Evolutionary conservation across 495 filamentous ascomycete species (phyloP).

Genomic region (Penicillium antarcticum): DNA sequence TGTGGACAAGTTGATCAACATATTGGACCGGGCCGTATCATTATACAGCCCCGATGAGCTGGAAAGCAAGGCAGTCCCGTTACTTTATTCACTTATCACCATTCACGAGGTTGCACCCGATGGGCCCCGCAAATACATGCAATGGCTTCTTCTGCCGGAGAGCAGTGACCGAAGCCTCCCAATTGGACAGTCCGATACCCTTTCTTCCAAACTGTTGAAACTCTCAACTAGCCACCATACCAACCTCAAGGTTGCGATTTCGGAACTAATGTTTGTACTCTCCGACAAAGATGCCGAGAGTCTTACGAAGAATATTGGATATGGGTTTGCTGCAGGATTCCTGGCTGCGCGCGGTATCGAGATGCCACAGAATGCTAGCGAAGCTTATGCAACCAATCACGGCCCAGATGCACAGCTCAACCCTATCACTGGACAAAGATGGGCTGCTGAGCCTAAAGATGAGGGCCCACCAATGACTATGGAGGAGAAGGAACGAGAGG

Average conservation of each 20-base stretch:
- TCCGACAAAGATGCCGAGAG: constrained; percentile 69
- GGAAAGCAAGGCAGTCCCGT: constrained; percentile 64
- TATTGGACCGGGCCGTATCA: constrained; percentile 65
- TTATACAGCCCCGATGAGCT: constrained; percentile 61
- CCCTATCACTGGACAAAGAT: constrained; percentile 84
- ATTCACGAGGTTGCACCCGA: constrained; percentile 72
- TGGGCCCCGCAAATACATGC: constrained; percentile 59
- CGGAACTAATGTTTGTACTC: constrained; percentile 79
- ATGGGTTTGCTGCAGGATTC: constrained; percentile 89
- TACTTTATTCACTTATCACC: constrained; percentile 67
- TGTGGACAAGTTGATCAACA: constrained; percentile 65
- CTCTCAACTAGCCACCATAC: constrained; percentile 76
- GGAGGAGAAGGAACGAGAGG: constrained; percentile 90
- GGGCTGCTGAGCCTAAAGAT: constrained; percentile 61
- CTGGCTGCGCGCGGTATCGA: constrained; percentile 76
- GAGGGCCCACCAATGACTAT: constrained; percentile 72
- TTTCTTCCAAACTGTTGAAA: constrained; percentile 74
- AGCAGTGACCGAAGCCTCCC: constrained; percentile 72
- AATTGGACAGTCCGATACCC: constrained; percentile 69
- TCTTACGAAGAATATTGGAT: constrained; percentile 80
- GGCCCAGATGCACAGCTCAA: constrained; percentile 56
- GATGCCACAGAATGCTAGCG: constrained; percentile 64
- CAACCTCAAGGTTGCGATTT: constrained; percentile 70
- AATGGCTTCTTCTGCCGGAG: constrained; percentile 69
- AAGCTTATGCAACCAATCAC: constrained; percentile 48